phyloP scores from a whole-genome alignment of 306 rosid species.

The Comarum palustre region DNA sequence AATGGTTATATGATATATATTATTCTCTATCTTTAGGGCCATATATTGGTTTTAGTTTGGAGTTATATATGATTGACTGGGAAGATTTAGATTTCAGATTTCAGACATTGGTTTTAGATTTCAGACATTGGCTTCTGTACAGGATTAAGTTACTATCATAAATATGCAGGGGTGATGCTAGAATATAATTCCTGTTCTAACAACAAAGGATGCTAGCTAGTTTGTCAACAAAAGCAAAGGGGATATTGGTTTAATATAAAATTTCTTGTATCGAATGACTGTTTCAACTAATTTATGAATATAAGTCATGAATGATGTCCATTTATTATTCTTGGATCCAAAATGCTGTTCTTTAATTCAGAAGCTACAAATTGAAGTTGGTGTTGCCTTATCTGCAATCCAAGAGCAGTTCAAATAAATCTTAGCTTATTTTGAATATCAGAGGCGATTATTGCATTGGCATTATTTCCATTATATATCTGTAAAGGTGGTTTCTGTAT shows the following conservation, averaged over 20 bases:
- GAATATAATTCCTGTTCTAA: background rate
- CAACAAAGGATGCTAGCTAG: background rate
- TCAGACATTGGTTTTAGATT: constrained; percentile 3
- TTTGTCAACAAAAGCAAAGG: background rate
- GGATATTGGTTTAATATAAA: background rate
- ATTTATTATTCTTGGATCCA: background rate
- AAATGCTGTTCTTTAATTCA: background rate
- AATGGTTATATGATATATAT: background rate
- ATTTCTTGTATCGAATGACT: constrained; percentile 7
- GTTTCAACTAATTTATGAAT: background rate
- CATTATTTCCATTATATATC: constrained; percentile 4
- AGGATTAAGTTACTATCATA: constrained; percentile 4
- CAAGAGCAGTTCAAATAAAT: background rate
- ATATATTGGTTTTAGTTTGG: constrained; percentile 15
- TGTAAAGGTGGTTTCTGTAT: background rate
- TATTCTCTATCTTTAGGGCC: background rate
- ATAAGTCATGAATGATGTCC: background rate
- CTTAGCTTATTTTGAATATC: background rate
- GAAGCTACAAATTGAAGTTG: background rate
- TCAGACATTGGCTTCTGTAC: constrained; percentile 18
- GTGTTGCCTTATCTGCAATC: background rate
- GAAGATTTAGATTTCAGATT: too few relatives aligned
- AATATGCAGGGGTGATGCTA: background rate
- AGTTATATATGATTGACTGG: too few relatives aligned
- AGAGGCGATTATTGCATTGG: background rate